phyloP scores from a whole-genome alignment of 805 yeast genomes.

The Blastobotrys chiropterorum region DNA sequence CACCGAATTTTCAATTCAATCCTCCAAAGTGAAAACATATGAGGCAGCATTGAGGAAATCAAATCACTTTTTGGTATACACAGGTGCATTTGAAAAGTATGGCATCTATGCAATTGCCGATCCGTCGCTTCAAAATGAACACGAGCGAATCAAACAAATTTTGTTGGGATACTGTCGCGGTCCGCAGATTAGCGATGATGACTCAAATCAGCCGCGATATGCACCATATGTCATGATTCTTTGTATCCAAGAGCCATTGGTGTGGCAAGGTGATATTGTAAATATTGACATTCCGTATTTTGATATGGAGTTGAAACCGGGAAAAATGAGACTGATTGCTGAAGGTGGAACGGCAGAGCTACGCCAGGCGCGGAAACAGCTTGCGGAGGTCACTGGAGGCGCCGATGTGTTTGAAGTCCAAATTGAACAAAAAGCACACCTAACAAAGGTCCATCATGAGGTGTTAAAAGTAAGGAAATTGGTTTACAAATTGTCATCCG shows the following conservation, averaged over 20 bases:
- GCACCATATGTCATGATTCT: slow-evolving; percentile 58
- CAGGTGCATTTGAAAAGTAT: slow-evolving; percentile 61
- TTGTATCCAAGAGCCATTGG: slow-evolving; percentile 75
- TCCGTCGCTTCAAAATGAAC: slow-evolving; percentile 40
- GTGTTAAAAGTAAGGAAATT: slow-evolving; percentile 57
- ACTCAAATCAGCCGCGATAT: slow-evolving; percentile 2
- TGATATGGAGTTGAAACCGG: slow-evolving; percentile 52
- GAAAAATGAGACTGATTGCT: slow-evolving; percentile 60
- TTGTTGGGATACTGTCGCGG: slow-evolving; percentile 30
- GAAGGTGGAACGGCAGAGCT: slow-evolving; percentile 61
- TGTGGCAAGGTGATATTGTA: slow-evolving; percentile 82
- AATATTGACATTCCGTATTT: slow-evolving; percentile 36
- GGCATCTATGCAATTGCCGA: slow-evolving; percentile 83
- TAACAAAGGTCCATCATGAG: slow-evolving; percentile 67
- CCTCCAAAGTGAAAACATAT: slow-evolving; percentile 37
- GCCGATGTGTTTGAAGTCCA: slow-evolving; percentile 39
- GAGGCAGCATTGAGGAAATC: slow-evolving; percentile 54
- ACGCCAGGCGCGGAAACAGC: slow-evolving; percentile 48
- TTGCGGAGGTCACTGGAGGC: slow-evolving; percentile 53
- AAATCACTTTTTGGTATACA: slow-evolving; percentile 71
- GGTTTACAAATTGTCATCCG: slow-evolving; percentile 60
- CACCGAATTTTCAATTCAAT: slow-evolving; percentile 35
- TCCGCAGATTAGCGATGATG: slow-evolving; percentile 18
- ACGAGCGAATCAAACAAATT: slow-evolving; percentile 28
- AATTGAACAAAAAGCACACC: slow-evolving; percentile 62